Base-by-base conservation (phyloP, 2,329 filamentous ascomycete species). In the Hypoxylon sp. region DNA sequence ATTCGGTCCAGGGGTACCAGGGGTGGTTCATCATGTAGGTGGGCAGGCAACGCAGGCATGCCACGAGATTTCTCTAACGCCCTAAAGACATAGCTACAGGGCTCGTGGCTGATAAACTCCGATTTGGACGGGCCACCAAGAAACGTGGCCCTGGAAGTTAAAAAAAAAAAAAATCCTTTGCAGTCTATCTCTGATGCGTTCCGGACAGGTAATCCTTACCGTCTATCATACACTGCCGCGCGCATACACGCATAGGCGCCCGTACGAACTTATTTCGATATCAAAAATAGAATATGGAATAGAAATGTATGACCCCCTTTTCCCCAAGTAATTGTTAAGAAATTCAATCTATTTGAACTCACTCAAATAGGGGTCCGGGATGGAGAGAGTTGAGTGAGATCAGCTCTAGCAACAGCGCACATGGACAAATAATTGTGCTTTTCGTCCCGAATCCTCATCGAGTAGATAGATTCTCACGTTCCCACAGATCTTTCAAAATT, bases 391-490 rank as follows among this genome's bases (percentile, higher is more conserved):
- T 6, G 20, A 49, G 28, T 10, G 3, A 17, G 46, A 37, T 32
- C 11, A 37, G 13, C 32, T 13, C 30, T 13, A 34, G 8, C 13
- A 11, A 1, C 32, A 37, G 13, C 32, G 5, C 30, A 32, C 8
- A 34, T 13, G 10, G 19, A 20, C 37, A 4, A 46, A 44, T 10
- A 46, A 24, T 24, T 26, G 20, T 20, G 8, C 22, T 48, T 30
- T 48, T 48, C 24, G 24, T 48, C 44, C 22, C 19, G 44, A 19
- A 26, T 28, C 44, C 17, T 48, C 41, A 11, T 39, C 4, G 59
- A 64, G 58, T 67, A 53, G 69, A 69, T 64, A 68, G 53, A 53
- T 59, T 62, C 54, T 53, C 62, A 56, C 62, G 50, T 59, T 62
- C 54, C 56, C 62, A 56, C 62, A 56, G 53, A 56, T 59, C 32